Base-by-base conservation (phyloP, 208 protist species). In the Lotmaria passim region DNA sequence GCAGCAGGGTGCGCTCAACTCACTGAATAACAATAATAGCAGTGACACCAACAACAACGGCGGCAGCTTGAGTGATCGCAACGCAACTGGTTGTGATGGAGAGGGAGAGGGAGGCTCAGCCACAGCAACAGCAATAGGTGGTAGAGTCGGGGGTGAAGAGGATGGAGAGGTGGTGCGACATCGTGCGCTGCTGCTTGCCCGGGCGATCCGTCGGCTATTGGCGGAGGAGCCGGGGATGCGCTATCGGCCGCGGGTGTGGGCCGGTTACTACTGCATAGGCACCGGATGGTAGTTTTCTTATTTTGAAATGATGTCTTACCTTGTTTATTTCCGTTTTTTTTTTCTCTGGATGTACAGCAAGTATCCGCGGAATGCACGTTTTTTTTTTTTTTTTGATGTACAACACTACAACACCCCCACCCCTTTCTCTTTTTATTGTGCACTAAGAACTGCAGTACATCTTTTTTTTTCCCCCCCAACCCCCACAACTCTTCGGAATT, bases 261-360 rank as follows among this genome's bases (percentile, higher is more conserved):
- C 89, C 2, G 92, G 86, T 1, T 96, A 94, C 79, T 92, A 85
- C 73, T 91, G 87, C 68, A 64, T 96, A 23, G 91, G 91, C 17
- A 78, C 81, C 23, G 89, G 88, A 2, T 78, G 72, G 72, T 81
- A 78, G 17, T 44, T 5, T 58, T 50, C n/a, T n/a, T n/a, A n/a
- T n/a, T 39, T 39, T 39, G 8, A 12, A 39, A 6, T 6, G 12
- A 14, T 12, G 36, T 39, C 8, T 39, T 12, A 12, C 36, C 36
- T 14, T 39, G 17, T 56, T 5, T 14, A 10, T 34, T 28, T 38
- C 34, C 23, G 8, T 56, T 47, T 56, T 30, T 44, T 59, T 68
- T 33, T 26, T 21, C 17, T n/a, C n/a, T n/a, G n/a, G n/a, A n/a
- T n/a, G n/a, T n/a, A n/a, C n/a, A n/a, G n/a, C n/a, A n/a, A n/a